Evolutionary conservation across 352 stramenopile species (phyloP).

Genomic region (Blastocystis hominis): DNA sequence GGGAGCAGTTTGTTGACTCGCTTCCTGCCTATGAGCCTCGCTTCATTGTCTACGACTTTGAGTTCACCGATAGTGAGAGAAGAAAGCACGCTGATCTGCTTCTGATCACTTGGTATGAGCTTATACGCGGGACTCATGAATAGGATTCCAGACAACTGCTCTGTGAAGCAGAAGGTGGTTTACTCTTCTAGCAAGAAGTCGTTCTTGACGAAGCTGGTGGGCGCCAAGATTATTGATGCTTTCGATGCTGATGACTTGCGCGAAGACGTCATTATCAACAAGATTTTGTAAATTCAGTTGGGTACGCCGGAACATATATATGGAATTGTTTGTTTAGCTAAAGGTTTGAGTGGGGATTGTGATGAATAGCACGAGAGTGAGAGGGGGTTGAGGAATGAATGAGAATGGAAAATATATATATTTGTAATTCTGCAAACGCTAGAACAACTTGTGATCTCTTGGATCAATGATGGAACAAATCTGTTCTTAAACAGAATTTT

Average conservation of each 20-base stretch:
- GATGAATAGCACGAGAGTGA: too few relatives aligned
- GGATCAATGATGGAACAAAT: too few relatives aligned
- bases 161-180: conserved; percentile 56
- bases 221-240: conserved; percentile 44
- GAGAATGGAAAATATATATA: too few relatives aligned
- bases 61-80: conserved; percentile 42
- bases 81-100: conserved; percentile 51
- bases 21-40: conserved; percentile 54
- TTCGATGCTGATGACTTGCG: conserved; percentile 51
- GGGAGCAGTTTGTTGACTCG: conserved; percentile 50
- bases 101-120: conserved; percentile 37
- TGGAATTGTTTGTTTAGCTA: too few relatives aligned
- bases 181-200: conserved; percentile 55
- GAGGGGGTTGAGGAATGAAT: too few relatives aligned
- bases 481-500: too few relatives aligned
- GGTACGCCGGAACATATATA: too few relatives aligned
- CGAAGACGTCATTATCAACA: conserved; percentile 13
- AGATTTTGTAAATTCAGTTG: conserved; percentile 40
- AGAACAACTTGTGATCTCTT: too few relatives aligned
- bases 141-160: conserved; percentile 58
- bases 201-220: conserved; percentile 36
- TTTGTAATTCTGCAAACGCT: too few relatives aligned
- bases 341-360: too few relatives aligned
- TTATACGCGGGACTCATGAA: not conserved
- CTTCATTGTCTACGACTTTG: conserved; percentile 54